These are phyloP conservation scores for Sideroxylon spinosum DNA, from an alignment of 179 eudicot species.

Conservation along the genomic window DNA sequence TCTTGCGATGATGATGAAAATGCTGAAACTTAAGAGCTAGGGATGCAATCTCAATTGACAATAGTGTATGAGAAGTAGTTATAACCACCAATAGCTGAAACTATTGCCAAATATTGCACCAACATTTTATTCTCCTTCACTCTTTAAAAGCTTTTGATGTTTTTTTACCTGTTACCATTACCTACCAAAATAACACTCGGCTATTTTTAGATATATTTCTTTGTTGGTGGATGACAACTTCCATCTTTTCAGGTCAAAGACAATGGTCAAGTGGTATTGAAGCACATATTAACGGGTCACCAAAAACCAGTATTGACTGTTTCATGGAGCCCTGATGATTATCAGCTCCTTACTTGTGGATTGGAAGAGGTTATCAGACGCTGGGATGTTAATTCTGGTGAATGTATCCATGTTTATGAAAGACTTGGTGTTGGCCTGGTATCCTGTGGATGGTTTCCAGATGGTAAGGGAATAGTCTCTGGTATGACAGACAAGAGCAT, in stretches of 20 bases:
- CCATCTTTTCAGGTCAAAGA: constrained; percentile 30
- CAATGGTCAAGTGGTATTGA: constrained; percentile 33
- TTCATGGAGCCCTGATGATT: constrained; percentile 57
- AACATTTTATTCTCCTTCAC: too few species aligned
- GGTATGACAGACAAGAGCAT: constrained; percentile 56
- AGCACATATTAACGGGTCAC: constrained; percentile 51
- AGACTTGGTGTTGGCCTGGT: constrained; percentile 39
- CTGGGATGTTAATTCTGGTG: constrained; percentile 56
- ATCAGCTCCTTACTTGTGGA: constrained; percentile 61
- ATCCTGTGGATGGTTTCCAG: constrained; percentile 66
- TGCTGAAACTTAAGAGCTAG: too few species aligned
- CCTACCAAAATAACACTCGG: too few species aligned
- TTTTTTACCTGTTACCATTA: too few species aligned
- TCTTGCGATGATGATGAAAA: too few species aligned
- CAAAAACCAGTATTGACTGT: constrained; percentile 47
- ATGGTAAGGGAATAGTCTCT: constrained; percentile 43
- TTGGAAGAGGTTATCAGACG: constrained; percentile 48
- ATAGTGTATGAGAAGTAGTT: too few species aligned
- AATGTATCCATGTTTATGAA: constrained; percentile 62
- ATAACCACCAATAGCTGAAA: too few species aligned
- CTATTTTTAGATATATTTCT: background rate
- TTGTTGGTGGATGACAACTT: background rate
- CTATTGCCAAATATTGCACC: too few species aligned
- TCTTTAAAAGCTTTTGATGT: too few species aligned
- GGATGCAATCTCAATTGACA: too few species aligned